Conservation (phyloP, 352 stramenopile genomes). For the Albugo laibachii region DNA sequence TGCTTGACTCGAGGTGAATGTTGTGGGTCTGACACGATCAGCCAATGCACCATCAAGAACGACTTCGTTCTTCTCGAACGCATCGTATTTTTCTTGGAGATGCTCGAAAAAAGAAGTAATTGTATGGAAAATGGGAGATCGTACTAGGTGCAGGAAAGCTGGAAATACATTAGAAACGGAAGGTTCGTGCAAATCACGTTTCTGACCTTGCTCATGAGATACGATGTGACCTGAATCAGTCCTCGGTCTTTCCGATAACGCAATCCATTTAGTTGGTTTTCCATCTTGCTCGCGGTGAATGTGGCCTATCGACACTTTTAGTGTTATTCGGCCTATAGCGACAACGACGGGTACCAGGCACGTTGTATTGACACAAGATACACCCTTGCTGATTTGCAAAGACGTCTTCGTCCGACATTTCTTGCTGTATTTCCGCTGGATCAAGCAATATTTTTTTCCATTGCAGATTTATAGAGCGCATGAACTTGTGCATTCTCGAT, state of each 20-base stretch:
- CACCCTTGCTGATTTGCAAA: constrained; percentile 8
- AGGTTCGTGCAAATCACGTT: background rate
- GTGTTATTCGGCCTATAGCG: background rate
- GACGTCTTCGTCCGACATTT: constrained; percentile 3
- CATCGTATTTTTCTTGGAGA: constrained; percentile 35
- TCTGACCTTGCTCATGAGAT: no score
- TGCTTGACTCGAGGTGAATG: constrained; percentile 43
- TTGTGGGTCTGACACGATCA: constrained; percentile 8
- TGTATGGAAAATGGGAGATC: background rate
- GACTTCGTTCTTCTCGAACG: constrained; percentile 19
- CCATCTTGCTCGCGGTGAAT: constrained; percentile 30
- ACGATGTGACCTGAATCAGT: no score
- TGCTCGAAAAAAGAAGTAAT: constrained; percentile 6
- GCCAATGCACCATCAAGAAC: constrained; percentile 21
- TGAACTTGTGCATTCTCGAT: constrained; percentile 17
- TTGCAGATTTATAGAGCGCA: constrained; percentile 5
- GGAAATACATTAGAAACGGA: constrained; percentile 1
- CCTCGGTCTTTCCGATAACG: background rate
- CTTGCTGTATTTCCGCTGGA: constrained; percentile 3
- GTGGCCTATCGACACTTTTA: constrained; percentile 16
- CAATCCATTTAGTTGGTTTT: background rate
- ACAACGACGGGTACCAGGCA: constrained; percentile 17
- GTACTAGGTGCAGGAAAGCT: background rate
- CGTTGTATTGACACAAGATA: constrained; percentile 65
- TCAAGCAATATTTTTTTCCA: background rate